A percentile compares a stretch with the other conserved stretches of the same genome.
Conservation (phyloP, 2,329 filamentous ascomycete species). For the Fusarium sp. region DNA sequence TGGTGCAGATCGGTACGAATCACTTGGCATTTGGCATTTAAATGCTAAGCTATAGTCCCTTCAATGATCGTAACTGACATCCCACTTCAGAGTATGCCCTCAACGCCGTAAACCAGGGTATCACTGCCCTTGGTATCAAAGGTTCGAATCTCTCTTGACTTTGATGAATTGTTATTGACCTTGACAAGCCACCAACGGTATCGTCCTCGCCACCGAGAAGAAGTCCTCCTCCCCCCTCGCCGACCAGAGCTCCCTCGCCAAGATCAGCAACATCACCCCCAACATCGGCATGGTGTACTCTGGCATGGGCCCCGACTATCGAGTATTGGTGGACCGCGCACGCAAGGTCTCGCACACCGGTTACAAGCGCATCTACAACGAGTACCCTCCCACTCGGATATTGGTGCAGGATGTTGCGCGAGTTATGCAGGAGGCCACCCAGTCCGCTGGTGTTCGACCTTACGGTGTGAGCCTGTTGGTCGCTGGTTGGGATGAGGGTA, state of each 20-base stretch:
- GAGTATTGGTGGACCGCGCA: conserved; percentile 96
- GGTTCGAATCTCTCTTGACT: conserved; percentile 64
- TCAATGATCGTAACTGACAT: conserved; percentile 27
- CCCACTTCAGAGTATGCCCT: conserved; percentile 87
- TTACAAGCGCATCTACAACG: conserved; percentile 99
- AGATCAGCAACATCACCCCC: conserved; percentile 97
- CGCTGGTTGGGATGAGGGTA: conserved; percentile 97
- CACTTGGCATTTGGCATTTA: background rate
- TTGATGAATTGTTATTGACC: conserved; percentile 33
- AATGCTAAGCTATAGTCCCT: background rate
- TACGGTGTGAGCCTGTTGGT: conserved; percentile 97
- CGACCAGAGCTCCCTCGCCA: conserved; percentile 93
- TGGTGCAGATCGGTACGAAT: conserved; percentile 89
- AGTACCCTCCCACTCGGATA: conserved; percentile 99
- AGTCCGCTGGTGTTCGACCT: conserved; percentile 95
- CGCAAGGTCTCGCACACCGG: conserved; percentile 97
- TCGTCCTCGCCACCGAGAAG: conserved; percentile 99
- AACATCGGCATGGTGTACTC: conserved; percentile 99
- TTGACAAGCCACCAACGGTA: conserved; percentile 89
- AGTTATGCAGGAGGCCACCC: conserved; percentile 98
- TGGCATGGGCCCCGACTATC: conserved; percentile 98
- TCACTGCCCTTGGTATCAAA: conserved; percentile 98
- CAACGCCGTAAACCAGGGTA: conserved; percentile 99
- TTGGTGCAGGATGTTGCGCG: conserved; percentile 97
- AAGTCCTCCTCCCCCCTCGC: conserved; percentile 98